Conservation (phyloP, 148 eudicot species). For the Chenopodium album region DNA sequence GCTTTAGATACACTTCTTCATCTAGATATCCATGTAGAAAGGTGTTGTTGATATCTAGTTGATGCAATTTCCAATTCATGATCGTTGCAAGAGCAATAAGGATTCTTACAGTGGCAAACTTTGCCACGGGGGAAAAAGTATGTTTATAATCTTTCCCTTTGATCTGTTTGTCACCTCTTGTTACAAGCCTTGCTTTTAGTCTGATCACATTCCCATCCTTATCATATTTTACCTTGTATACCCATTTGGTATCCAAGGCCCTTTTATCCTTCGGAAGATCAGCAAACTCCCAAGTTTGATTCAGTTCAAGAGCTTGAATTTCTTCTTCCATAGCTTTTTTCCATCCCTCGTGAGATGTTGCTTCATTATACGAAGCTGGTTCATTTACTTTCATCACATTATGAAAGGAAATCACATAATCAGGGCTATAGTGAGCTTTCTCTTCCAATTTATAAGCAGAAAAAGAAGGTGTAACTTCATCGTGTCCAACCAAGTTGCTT, state of each 20-base stretch:
- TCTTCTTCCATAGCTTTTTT: not conserved
- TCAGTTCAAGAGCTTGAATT: not conserved
- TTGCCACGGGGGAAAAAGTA: not conserved
- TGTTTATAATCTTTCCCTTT: not conserved
- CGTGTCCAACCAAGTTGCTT: not conserved
- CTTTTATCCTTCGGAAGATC: not conserved
- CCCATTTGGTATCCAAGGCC: slow-evolving; percentile 10
- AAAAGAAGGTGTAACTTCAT: too few relatives aligned
- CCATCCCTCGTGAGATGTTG: not conserved
- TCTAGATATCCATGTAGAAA: not conserved
- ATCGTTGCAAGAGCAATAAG: not conserved
- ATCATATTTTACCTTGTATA: not conserved
- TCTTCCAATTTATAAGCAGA: not conserved
- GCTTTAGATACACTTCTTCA: not conserved
- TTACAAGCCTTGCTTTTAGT: not conserved
- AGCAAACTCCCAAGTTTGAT: not conserved
- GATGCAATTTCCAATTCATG: not conserved
- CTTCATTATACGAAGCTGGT: not conserved
- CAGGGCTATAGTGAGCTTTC: not conserved
- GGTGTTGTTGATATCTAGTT: not conserved
- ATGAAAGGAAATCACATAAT: not conserved
- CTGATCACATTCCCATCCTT: not conserved
- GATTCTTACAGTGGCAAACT: not conserved
- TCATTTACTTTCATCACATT: not conserved
- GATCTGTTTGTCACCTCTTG: not conserved